Conservation (phyloP, 2,329 filamentous ascomycete genomes). For the Dothistroma septosporum region DNA sequence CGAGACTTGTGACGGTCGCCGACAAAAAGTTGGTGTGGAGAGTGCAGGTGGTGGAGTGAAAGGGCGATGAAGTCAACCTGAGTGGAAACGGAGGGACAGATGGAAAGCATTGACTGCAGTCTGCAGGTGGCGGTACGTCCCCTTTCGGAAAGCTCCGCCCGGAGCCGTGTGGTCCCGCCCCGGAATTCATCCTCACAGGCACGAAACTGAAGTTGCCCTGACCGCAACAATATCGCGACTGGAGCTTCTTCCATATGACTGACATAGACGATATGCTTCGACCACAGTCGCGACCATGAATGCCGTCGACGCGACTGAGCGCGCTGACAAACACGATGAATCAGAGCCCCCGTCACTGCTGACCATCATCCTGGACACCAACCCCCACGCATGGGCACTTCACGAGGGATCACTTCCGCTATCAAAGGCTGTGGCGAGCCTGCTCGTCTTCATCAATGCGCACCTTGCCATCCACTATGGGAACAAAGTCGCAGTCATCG, state of each 20-base stretch:
- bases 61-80: no score
- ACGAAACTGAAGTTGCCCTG: background rate
- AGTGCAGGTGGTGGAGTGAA: no score
- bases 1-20: no score
- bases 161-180: no score
- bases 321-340: slow-evolving; percentile 32
- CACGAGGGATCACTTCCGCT: slow-evolving; percentile 71
- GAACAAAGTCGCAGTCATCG: slow-evolving; percentile 88
- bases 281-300: slow-evolving; percentile 49
- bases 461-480: slow-evolving; percentile 91
- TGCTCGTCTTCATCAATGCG: slow-evolving; percentile 94
- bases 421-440: slow-evolving; percentile 76
- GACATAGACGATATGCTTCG: background rate
- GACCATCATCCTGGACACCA: slow-evolving; percentile 89
- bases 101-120: no score
- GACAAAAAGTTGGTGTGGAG: no score
- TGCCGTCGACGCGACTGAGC: slow-evolving; percentile 57
- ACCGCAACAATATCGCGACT: slow-evolving; percentile 3
- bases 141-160: no score
- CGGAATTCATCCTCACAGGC: no score
- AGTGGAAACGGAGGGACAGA: no score
- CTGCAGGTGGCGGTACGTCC: no score
- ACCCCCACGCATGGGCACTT: slow-evolving; percentile 87
- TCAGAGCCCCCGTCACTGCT: slow-evolving; percentile 69
- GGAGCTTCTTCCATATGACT: background rate